Conservation (phyloP, 163 green algal species). For the Chlorella variabilis region DNA sequence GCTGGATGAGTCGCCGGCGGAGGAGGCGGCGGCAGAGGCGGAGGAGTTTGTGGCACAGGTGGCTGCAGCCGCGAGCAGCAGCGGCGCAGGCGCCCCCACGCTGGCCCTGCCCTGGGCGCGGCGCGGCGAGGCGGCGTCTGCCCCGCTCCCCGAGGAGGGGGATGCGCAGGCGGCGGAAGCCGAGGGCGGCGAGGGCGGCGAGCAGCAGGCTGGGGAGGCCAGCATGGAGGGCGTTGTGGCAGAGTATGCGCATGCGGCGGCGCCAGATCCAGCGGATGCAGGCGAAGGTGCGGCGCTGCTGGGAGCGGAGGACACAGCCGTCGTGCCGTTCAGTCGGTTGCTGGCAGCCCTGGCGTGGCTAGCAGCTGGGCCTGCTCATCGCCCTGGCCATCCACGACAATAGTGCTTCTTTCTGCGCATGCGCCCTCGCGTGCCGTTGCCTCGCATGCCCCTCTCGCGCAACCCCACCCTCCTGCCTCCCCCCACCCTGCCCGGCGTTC, state of each 20-base stretch:
- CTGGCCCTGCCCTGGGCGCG: not conserved
- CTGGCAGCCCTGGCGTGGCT: too few relatives aligned
- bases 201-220: not conserved
- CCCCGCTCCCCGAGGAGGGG: not conserved
- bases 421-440: too few relatives aligned
- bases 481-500: not conserved
- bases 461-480: not conserved
- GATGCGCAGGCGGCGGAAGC: not conserved
- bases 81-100: not conserved
- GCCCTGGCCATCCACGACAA: too few relatives aligned
- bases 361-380: too few relatives aligned
- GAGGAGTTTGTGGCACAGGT: conserved; percentile 44
- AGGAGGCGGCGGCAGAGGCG: conserved; percentile 26
- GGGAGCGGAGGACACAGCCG: not conserved
- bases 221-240: conserved; percentile 25
- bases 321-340: not conserved
- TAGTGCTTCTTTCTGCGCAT: too few relatives aligned
- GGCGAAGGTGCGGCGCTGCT: not conserved
- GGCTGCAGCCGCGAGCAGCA: not conserved
- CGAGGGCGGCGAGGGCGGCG: not conserved
- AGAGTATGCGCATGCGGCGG: conserved; percentile 20
- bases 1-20: conserved; percentile 24
- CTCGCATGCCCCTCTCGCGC: too few relatives aligned
- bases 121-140: not conserved
- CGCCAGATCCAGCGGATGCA: conserved; percentile 5